These are phyloP conservation scores for Penicillium waksmanii DNA, from an alignment of 495 filamentous ascomycete genomes.

Conservation along the genomic window DNA sequence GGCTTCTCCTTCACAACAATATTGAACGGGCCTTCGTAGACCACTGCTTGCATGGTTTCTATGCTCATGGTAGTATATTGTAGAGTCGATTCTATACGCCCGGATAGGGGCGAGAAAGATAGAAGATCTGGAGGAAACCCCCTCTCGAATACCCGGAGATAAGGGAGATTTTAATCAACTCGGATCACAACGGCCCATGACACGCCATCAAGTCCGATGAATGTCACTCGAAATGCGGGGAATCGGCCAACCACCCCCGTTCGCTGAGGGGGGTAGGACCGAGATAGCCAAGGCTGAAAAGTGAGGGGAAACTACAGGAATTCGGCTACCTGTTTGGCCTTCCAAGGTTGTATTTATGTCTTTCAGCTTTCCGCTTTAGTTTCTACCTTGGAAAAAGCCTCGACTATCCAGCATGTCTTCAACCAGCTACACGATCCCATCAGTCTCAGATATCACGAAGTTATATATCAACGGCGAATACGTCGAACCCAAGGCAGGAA, in stretches of 20 bases:
- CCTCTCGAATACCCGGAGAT: too few relatives aligned
- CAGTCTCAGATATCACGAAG: not conserved
- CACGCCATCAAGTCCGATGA: not conserved
- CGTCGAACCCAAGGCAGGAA: constrained; percentile 10
- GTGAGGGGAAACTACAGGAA: not conserved
- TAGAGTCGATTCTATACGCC: not conserved
- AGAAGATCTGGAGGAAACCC: too few relatives aligned
- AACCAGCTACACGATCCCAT: not conserved
- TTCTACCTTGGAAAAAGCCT: not conserved
- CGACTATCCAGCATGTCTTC: not conserved
- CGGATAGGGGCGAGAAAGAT: too few relatives aligned
- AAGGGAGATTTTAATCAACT: not conserved
- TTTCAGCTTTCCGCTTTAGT: not conserved
- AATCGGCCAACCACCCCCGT: not conserved
- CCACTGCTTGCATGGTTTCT: constrained; percentile 1
- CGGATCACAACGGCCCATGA: not conserved
- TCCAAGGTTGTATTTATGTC: not conserved
- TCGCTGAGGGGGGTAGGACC: not conserved
- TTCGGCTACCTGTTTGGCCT: not conserved
- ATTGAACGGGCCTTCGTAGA: constrained; percentile 2
- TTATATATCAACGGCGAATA: constrained; percentile 12
- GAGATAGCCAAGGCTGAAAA: constrained; percentile 2
- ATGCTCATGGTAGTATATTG: not conserved
- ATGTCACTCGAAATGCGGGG: not conserved
- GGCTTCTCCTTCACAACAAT: constrained; percentile 2